These are phyloP conservation scores for Conoideocrella luteorostrata DNA, from an alignment of 2,329 filamentous ascomycete species.

Conservation along the genomic window DNA sequence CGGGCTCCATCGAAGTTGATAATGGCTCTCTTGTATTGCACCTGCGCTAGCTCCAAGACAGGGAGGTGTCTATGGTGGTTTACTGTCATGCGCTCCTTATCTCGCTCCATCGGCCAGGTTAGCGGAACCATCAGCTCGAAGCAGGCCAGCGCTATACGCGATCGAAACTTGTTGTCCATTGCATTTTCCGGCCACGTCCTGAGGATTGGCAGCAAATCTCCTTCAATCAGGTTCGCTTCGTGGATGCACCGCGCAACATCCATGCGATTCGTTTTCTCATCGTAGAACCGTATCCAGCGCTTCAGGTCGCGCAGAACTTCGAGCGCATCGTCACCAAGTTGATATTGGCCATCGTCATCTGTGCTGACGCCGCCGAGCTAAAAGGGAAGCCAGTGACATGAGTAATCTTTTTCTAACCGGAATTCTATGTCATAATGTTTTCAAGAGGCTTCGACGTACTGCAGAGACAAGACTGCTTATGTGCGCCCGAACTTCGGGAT, in stretches of 20 bases:
- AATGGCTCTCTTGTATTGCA: constrained; percentile 82
- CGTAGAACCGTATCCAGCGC: constrained; percentile 90
- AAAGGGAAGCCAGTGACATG: too few species aligned
- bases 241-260: constrained; percentile 90
- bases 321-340: constrained; percentile 86
- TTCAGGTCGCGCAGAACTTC: constrained; percentile 90
- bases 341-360: constrained; percentile 75
- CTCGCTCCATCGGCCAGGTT: constrained; percentile 86
- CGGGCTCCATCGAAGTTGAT: constrained; percentile 73
- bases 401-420: too few species aligned
- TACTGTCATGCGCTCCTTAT: constrained; percentile 73
- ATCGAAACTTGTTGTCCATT: constrained; percentile 66
- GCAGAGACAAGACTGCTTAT: constrained; percentile 91
- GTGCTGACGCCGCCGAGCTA: constrained; percentile 79
- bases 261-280: constrained; percentile 87
- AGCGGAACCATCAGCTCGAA: constrained; percentile 86
- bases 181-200: constrained; percentile 71
- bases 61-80: constrained; percentile 92
- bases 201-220: constrained; percentile 85
- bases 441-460: constrained; percentile 48
- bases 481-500: constrained; percentile 88
- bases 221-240: constrained; percentile 85
- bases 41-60: constrained; percentile 79
- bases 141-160: constrained; percentile 75
- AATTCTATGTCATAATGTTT: too few species aligned